Base-by-base conservation (phyloP, 2,329 filamentous ascomycete genomes). In the Cadophora malorum region DNA sequence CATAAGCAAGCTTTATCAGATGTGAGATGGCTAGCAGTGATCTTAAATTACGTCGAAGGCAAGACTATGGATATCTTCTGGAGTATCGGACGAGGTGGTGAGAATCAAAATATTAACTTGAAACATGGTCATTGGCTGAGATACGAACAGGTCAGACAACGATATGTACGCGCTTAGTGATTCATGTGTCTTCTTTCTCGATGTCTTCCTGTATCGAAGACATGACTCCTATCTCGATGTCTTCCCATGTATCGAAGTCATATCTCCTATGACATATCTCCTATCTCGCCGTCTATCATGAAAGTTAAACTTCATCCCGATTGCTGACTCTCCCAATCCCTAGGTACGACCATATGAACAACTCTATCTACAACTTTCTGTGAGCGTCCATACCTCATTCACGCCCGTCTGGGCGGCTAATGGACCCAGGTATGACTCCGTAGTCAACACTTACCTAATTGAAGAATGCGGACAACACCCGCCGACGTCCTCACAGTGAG, bases 61-160 rank as follows among this genome's bases (percentile, higher is more conserved):
- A 81, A 49, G 92, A 97, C 79, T 97, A 97, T 79, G 84, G 84
- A 59, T 97, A 90, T 78, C 82, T 89, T 52, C 85, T 95, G 33
- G 91, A 96, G 72, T 97, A 97, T 78, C 85, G 93, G 66, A 96
- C 94, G 69, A 82, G 94, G 88, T 97, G 94, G 94, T 94, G 75
- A 50, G 71, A 71, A 63, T 45, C 14, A 14, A 49, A 3, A 16
- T 16, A 35, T 31, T n/a, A 35, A 55, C 19, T 33, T 10, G 21
- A 31, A 19, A 68, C 31, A 63, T 68, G 41, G 50, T 16, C 61
- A 33, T 23, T 38, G 8, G 10, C 21, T 59, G 16, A 59, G 10
- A 9, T 38, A 12, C 16, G 7, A 55, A 35, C 69, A 94, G 93
- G 93, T 90, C 88, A 78, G 94, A 97, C 80, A 97, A 97, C 78